Evolutionary conservation across 345 rosid genomes (phyloP), one percentile per base, ranked within the genome.

Genomic region (Heritiera fomes): DNA sequence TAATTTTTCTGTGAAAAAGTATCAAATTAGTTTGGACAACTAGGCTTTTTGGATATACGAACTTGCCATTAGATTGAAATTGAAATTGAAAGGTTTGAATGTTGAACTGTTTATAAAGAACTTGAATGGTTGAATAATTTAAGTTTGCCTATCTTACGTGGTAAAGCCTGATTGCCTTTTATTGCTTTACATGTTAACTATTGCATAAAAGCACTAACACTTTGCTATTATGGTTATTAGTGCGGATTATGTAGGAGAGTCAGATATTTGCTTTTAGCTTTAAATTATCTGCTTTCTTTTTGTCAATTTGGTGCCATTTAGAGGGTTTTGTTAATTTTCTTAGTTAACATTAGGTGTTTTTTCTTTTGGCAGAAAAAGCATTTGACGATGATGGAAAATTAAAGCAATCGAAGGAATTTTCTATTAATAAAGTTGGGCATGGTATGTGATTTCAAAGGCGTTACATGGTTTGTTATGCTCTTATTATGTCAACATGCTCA

Each of bases 341-440:
- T 46, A 2, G 20, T 32, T 50, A 34, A 38, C 8, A 1, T 12
- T 63, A 6, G 68, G 43, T 47, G 46, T 15, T 18, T 66, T 41
- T 52, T 8, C 6, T 11, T 55, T 66, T 80, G 83, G 81, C 90
- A 94, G 98, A 92, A 77, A 94, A 94, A 85, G 98, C 99, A 82
- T 90, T 97, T 83, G 94, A 85, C 8, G 90, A 89, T 73, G 88
- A 91, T 85, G 97, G 97, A 61, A 85, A 86, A 79, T 73, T 96
- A 53, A 90, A 85, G 89, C 98, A 93, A 89, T 81, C 93, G 0
- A 94, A 97, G 87, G 87, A 94, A 79, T 88, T 91, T 55, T 97
- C 98, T 28, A 94, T 94, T 23, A 49, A 97, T 87, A 97, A 97
- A 93, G 98, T 91, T 81, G 99, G 98, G 10, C 98, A 97, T 70